These are phyloP conservation scores for Corynascus novoguineensis DNA, from an alignment of 495 filamentous ascomycete species.

Conservation along the genomic window DNA sequence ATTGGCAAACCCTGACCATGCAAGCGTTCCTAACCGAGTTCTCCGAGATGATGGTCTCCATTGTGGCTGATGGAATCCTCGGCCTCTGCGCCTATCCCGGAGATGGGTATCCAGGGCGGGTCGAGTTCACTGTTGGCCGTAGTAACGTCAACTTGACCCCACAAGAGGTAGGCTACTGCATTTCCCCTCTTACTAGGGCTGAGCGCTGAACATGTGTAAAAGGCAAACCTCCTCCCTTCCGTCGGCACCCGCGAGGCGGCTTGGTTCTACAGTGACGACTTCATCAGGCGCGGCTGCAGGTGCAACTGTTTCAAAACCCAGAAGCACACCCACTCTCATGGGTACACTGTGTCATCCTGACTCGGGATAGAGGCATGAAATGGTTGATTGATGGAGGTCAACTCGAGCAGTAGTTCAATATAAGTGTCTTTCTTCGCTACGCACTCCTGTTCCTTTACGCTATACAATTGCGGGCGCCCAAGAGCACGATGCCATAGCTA, in stretches of 20 bases:
- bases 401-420: neutral
- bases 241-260: neutral
- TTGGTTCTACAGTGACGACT: neutral
- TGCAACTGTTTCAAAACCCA: neutral
- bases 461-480: neutral
- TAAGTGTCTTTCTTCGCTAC: neutral
- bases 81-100: neutral
- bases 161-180: neutral
- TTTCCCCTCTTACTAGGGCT: neutral
- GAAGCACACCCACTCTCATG: neutral
- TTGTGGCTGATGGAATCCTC: neutral
- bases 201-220: neutral
- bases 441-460: neutral
- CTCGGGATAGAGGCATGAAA: neutral
- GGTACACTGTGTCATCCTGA: neutral
- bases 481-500: conserved; percentile 1
- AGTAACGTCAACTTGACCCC: neutral
- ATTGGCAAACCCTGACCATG: neutral
- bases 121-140: neutral
- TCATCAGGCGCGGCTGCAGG: neutral
- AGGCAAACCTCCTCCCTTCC: neutral
- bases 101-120: neutral
- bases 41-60: neutral
- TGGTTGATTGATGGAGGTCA: neutral
- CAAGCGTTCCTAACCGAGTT: neutral